Evolutionary conservation across 306 rosid genomes (phyloP).

Genomic region (Trifolium pratense): DNA sequence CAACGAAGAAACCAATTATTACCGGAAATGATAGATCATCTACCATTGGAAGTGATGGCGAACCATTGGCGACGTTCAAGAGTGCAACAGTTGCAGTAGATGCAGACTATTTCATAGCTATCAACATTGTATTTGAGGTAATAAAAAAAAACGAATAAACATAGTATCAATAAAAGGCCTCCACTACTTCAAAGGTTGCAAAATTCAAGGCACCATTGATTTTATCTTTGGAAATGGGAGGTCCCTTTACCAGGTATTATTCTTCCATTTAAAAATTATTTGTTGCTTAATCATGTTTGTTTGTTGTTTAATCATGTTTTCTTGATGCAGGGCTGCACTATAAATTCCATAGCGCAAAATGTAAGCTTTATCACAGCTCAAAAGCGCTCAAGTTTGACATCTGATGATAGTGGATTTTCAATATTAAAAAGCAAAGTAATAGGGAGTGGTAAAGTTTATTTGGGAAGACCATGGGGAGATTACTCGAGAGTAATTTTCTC

Average conservation of each 20-base stretch:
- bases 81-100: slow-evolving; percentile 56
- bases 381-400: slow-evolving; percentile 53
- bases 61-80: slow-evolving; percentile 54
- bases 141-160: not conserved
- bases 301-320: not conserved
- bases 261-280: not conserved
- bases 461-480: slow-evolving; percentile 84
- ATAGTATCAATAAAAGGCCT: slow-evolving; percentile 42
- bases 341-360: slow-evolving; percentile 61
- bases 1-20: slow-evolving; percentile 49
- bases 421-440: slow-evolving; percentile 55
- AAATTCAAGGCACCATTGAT: slow-evolving; percentile 76
- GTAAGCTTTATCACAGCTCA: slow-evolving; percentile 74
- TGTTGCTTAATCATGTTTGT: not conserved
- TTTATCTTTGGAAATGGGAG: slow-evolving; percentile 72
- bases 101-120: slow-evolving; percentile 52
- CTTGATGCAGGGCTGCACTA: slow-evolving; percentile 55
- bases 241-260: slow-evolving; percentile 64
- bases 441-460: slow-evolving; percentile 64
- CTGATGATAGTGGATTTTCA: slow-evolving; percentile 74
- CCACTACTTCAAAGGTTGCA: slow-evolving; percentile 69
- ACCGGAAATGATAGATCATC: slow-evolving; percentile 71
- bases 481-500: slow-evolving; percentile 75
- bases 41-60: slow-evolving; percentile 47
- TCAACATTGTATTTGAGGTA: slow-evolving; percentile 72